Percentiles rank a stretch among this genome's conserved stretches.
These are phyloP conservation scores for Neurospora tetraspora DNA, from an alignment of 495 filamentous ascomycete species.

Conservation along the genomic window DNA sequence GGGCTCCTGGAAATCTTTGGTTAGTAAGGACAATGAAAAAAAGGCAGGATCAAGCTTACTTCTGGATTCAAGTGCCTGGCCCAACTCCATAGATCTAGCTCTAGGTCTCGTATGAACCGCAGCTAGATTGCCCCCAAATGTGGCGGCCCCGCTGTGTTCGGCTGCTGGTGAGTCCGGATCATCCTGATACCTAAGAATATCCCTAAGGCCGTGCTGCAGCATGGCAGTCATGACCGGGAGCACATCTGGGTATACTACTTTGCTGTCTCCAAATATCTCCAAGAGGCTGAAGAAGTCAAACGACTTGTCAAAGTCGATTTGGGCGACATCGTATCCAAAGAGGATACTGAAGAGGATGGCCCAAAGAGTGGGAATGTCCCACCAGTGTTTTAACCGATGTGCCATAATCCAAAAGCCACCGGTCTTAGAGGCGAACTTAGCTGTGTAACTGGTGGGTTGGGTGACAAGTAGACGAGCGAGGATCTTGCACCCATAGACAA, in stretches of 20 bases:
- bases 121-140: conserved; percentile 9
- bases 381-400: conserved; percentile 73
- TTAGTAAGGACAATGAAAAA: conserved; percentile 2
- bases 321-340: conserved; percentile 70
- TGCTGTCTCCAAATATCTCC: conserved; percentile 56
- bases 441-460: conserved; percentile 68
- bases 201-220: conserved; percentile 70
- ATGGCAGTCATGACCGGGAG: conserved; percentile 75
- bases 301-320: conserved; percentile 59
- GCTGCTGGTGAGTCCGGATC: conserved; percentile 43
- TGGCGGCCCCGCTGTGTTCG: conserved; percentile 11
- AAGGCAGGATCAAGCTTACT: conserved; percentile 26
- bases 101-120: conserved; percentile 25
- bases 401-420: conserved; percentile 82
- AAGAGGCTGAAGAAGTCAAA: conserved; percentile 66
- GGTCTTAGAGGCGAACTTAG: conserved; percentile 74
- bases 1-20: conserved; percentile 14
- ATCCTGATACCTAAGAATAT: conserved; percentile 51
- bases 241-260: conserved; percentile 66
- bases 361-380: conserved; percentile 80
- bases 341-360: conserved; percentile 81
- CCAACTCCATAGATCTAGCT: conserved; percentile 38
- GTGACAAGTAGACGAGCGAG: conserved; percentile 74
- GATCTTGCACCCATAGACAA: conserved; percentile 74
- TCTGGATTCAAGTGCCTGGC: conserved; percentile 39